phyloP scores from a whole-genome alignment of 1,284 basidiomycete genomes.

The Butyriboletus regius region DNA sequence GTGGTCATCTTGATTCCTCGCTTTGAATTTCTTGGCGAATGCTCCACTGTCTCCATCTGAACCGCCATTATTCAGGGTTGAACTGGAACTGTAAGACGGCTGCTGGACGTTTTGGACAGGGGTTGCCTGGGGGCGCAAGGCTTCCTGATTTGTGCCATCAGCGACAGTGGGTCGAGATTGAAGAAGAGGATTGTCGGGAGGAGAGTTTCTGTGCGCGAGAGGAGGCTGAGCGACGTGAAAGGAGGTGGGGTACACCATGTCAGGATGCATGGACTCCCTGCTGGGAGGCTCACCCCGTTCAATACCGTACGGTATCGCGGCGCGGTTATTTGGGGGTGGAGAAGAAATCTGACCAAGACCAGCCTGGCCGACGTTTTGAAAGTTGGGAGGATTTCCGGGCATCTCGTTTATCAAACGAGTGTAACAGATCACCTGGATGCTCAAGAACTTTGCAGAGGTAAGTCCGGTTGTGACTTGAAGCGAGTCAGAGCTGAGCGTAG shows the following conservation, averaged over 20 bases:
- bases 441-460: constrained; percentile 2
- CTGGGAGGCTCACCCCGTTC: constrained; percentile 1
- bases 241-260: constrained; percentile 5
- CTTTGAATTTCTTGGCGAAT: constrained; percentile 14
- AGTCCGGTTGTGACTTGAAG: neutral
- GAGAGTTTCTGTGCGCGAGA: neutral
- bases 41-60: constrained; percentile 21
- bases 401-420: constrained; percentile 12
- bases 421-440: constrained; percentile 17
- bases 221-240: constrained; percentile 10
- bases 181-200: constrained; percentile 2
- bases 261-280: constrained; percentile 2
- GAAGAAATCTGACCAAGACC: constrained; percentile 14
- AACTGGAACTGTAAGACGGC: constrained; percentile 28
- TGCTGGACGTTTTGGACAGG: constrained; percentile 14
- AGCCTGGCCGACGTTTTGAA: constrained; percentile 16
- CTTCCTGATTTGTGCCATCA: constrained; percentile 2
- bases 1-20: constrained; percentile 12
- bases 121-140: constrained; percentile 10
- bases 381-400: constrained; percentile 11
- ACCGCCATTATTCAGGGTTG: constrained; percentile 28
- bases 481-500: neutral
- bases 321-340: neutral
- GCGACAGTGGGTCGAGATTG: constrained; percentile 14
- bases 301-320: neutral